Base-by-base conservation (phyloP, 129 eudicot species). In the Lactuca saligna region DNA sequence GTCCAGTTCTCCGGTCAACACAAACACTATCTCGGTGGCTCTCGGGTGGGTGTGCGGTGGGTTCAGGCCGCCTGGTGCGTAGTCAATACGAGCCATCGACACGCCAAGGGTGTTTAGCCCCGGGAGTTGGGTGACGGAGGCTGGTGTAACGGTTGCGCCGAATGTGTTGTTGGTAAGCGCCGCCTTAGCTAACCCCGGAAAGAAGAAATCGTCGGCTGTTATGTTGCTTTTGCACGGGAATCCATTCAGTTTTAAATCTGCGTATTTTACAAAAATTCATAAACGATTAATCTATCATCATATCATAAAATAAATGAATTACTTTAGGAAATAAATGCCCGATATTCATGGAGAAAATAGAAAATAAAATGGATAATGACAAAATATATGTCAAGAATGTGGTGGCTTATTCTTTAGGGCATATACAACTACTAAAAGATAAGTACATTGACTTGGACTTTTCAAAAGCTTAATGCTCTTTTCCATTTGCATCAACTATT, bases 1-100 rank as follows among this genome's bases (percentile, higher is more conserved):
- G 38, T 86, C 86, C n/a, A 90, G 60, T 61, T 84, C 82, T 1
- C 97, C 97, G 17, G 84, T 68, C 0, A 90, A 82, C 13, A 90
- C 88, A 64, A 74, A 90, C 8, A 82, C 83, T 0, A 90, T 68
- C 78, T 90, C 97, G 8, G 97, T 84, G 79, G 97, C 97, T 29
- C 95, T 79, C 41, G 97, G 97, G 82, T 89, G 96, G 69, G 82
- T 73, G 84, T 89, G 96, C 4, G 96, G 96, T 13, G 93, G 88
- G 71, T 89, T 89, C 0, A 83, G 61, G 42, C 93, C 96, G 1
- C 89, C 87, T 1, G 93, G 92, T 64, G 88, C 92, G 61, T 78
- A 89, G 75, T 89, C 96, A 50, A 86, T 74, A 11, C 96, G 87
- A 32, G 85, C 68, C 61, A 90, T 58, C 61, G 94, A 86, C 56